Conservation (phyloP, 192 early-diverging fungal genomes). For the Rhizophlyctis rosea region DNA sequence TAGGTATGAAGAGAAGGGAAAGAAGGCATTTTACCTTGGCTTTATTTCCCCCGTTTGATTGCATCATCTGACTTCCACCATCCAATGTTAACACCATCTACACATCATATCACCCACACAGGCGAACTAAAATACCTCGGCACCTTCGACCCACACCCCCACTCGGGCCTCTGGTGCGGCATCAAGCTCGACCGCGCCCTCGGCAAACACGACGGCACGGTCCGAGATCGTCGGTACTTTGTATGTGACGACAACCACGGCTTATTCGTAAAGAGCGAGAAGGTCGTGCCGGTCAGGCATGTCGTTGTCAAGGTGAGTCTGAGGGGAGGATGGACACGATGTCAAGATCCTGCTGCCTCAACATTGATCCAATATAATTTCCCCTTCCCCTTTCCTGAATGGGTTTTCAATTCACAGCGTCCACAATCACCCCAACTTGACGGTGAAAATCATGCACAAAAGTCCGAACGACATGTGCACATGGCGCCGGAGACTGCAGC, state of each 20-base stretch:
- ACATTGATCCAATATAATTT: too few species aligned
- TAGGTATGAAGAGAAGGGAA: slow-evolving; percentile 18
- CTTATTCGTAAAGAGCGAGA: slow-evolving; percentile 42
- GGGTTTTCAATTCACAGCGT: too few species aligned
- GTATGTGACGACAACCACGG: slow-evolving; percentile 39
- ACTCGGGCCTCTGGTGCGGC: slow-evolving; percentile 45
- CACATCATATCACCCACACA: too few species aligned
- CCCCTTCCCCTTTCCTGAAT: too few species aligned
- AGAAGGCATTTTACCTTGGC: background rate
- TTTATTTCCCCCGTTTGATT: background rate
- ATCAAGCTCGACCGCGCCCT: slow-evolving; percentile 41
- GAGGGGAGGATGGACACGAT: too few species aligned
- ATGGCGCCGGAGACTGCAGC: too few species aligned
- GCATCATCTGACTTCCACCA: too few species aligned
- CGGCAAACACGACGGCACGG: slow-evolving; percentile 49
- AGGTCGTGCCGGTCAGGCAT: slow-evolving; percentile 7
- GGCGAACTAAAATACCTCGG: slow-evolving; percentile 43
- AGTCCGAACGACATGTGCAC: too few species aligned
- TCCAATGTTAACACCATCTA: too few species aligned
- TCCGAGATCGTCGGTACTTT: slow-evolving; percentile 42
- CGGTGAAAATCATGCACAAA: too few species aligned
- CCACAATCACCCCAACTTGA: too few species aligned
- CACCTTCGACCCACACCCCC: slow-evolving; percentile 36
- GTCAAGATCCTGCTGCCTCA: too few species aligned
- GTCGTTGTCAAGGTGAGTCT: background rate